Conservation (phyloP, 257 asterid genomes). For the Nicotiana undulata region DNA sequence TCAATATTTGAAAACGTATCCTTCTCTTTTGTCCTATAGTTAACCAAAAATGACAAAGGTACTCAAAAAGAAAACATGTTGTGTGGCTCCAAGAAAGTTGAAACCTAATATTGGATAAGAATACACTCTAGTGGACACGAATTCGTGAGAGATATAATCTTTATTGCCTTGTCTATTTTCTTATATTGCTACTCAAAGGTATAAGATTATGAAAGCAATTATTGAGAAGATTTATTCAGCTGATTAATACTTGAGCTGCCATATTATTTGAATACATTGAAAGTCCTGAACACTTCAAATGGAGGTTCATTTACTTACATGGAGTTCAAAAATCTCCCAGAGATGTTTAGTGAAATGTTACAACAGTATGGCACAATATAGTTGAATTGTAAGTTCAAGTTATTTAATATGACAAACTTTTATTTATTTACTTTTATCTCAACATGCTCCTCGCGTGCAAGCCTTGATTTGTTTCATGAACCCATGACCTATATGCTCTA, state of each 20-base stretch:
- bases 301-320: not conserved
- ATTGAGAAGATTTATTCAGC: not conserved
- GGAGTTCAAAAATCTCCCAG: not conserved
- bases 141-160: not conserved
- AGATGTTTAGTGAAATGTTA: not conserved
- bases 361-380: not conserved
- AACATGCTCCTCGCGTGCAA: too few species aligned
- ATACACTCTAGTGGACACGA: not conserved
- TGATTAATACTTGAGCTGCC: not conserved
- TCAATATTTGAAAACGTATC: not conserved
- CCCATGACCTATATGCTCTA: too few species aligned
- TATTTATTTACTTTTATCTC: not conserved
- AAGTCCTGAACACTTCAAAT: not conserved
- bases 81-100: slow-evolving; percentile 8
- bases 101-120: slow-evolving; percentile 1
- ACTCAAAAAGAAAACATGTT: not conserved
- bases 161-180: not conserved
- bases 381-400: not conserved
- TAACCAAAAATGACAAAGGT: not conserved
- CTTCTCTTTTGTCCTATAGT: not conserved
- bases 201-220: not conserved
- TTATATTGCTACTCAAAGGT: not conserved
- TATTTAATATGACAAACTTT: not conserved
- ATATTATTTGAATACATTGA: too few species aligned
- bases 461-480: too few species aligned